Base-by-base conservation (phyloP, 495 filamentous ascomycete species). In the Hypoxylon cercidicola region DNA sequence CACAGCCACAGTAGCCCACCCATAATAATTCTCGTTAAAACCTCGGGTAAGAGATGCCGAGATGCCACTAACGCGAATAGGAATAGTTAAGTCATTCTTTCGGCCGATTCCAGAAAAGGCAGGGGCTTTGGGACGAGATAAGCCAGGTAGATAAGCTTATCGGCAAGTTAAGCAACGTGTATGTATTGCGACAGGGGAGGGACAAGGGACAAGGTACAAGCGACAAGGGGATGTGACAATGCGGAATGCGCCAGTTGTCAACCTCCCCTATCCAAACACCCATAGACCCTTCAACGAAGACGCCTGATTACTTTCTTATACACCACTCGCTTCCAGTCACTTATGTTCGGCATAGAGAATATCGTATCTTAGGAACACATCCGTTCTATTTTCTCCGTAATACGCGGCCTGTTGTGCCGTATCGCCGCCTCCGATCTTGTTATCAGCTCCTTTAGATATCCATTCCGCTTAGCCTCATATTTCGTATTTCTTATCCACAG, bases 271-370 rank as follows among this genome's bases (percentile, higher is more conserved):
- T 51, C 46, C 34, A 54, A 28, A 28, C 7, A 3, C 25, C 25
- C 25, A 28, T 28, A 28, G 25, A 28, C 20, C 20, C 39, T 16
- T n/a, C 25, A 12, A 48, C 54, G 18, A 45, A 62, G 16, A 58
- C 40, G 16, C 58, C 48, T 20, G 58, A 58, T 67, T 67, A 52
- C 58, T 58, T 41, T 20, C 45, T 39, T 30, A 16, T 59, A 45
- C 45, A 50, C 39, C 54, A 58, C 63, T 63, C 60, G 55, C 50
- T 52, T 25, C 44, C 35, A 21, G 16, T 60, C 34, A n/a, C 2
- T 54, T 43, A 59, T 55, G 34, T 68, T 68, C 65, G 65, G 65
- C 59, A 68, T 63, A 48, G 50, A 4, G 55, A 8, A n/a, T 56
- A 28, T 16, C 13, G 18, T 37, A 18, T 23, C 20, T 32, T 63